A percentile compares a stretch with the other conserved stretches of the same genome.
Evolutionary conservation across 441 rosid species (phyloP).

Genomic region (Pelargonium australe): DNA sequence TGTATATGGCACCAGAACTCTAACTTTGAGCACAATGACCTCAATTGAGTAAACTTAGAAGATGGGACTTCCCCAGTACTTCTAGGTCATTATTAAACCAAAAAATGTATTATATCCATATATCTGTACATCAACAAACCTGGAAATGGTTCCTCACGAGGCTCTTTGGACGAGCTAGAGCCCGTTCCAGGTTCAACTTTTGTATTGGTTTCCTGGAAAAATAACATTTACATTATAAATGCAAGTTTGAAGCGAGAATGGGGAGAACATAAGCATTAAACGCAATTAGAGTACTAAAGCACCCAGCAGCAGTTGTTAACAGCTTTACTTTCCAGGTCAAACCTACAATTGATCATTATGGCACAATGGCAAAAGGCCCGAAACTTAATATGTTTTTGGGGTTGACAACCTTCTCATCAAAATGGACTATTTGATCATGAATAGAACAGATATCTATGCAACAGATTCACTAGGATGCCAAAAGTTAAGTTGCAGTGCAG

Average conservation of each 20-base stretch:
- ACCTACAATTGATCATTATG: background rate
- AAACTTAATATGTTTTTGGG: background rate
- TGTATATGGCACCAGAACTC: too few relatives aligned
- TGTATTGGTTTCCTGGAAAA: conserved; percentile 35
- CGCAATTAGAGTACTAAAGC: background rate
- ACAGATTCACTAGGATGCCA: background rate
- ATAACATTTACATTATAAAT: conserved; percentile 10
- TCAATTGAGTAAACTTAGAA: background rate
- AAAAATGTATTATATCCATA: background rate
- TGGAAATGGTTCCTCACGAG: conserved; percentile 38
- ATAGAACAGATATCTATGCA: conserved; percentile 2
- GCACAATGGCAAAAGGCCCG: background rate
- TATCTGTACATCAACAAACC: conserved; percentile 38
- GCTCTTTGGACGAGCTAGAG: conserved; percentile 49
- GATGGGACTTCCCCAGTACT: background rate
- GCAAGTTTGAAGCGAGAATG: background rate
- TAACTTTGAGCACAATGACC: background rate
- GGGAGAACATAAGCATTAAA: background rate
- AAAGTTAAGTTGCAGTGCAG: conserved; percentile 1
- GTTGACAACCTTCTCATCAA: conserved; percentile 10
- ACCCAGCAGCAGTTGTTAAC: background rate
- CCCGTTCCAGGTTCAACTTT: conserved; percentile 39
- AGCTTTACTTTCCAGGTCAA: background rate
- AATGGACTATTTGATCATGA: background rate
- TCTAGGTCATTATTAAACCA: background rate